Conservation (phyloP, 805 yeast genomes). For the Monosporozyma aerobia region DNA sequence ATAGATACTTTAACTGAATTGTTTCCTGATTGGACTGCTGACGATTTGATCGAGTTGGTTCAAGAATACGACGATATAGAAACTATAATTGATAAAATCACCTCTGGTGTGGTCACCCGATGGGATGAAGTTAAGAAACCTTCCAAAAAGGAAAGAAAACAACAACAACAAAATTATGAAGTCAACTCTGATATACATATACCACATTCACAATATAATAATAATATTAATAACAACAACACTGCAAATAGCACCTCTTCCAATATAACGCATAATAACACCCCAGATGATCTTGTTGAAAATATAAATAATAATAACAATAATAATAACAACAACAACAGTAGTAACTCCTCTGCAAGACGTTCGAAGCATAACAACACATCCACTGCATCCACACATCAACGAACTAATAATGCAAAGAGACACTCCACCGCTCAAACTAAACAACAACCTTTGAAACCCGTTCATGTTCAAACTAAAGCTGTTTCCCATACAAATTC, state of each 20-base stretch:
- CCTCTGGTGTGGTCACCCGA: slow-evolving; percentile 80
- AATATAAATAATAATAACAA: not conserved
- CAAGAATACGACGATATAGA: slow-evolving; percentile 72
- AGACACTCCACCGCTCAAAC: slow-evolving; percentile 6
- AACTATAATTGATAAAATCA: slow-evolving; percentile 74
- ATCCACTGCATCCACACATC: slow-evolving; percentile 4
- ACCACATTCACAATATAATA: slow-evolving; percentile 2
- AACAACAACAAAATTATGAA: slow-evolving; percentile 11
- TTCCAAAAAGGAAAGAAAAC: slow-evolving; percentile 45
- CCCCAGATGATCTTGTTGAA: not conserved
- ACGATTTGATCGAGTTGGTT: slow-evolving; percentile 69
- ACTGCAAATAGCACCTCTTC: slow-evolving; percentile 8
- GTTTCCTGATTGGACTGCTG: slow-evolving; percentile 91
- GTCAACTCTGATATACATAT: slow-evolving; percentile 3
- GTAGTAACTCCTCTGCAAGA: not conserved
- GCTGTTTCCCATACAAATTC: slow-evolving; percentile 24
- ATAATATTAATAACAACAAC: slow-evolving; percentile 7
- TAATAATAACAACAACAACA: not conserved
- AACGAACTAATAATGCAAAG: slow-evolving; percentile 4
- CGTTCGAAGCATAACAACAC: not conserved
- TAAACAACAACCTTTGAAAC: slow-evolving; percentile 13
- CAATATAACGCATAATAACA: slow-evolving; percentile 10
- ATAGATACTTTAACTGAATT: slow-evolving; percentile 62
- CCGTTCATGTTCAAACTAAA: slow-evolving; percentile 23
- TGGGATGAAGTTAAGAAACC: slow-evolving; percentile 88